Evolutionary conservation across 1,284 basidiomycete genomes (phyloP), one percentile per base, ranked within the genome.

Genomic region (Cutaneotrichosporon cyanovorans): DNA sequence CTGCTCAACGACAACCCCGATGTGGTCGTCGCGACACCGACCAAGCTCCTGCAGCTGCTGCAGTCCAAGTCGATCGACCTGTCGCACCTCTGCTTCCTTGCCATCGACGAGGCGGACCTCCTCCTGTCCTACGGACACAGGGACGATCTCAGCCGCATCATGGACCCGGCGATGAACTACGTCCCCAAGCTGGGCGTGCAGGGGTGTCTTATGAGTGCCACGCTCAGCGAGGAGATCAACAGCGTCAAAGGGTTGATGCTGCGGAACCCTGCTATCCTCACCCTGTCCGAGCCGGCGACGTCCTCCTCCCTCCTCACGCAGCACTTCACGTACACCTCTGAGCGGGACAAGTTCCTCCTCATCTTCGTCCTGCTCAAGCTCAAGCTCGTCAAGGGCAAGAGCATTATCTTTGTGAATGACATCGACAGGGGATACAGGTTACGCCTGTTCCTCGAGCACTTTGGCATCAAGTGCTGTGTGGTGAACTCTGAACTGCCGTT

Each of bases 71-170:
- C 83, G 30, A 42, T 66, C 38, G 55, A 59, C 32, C 51, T 68
- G 14, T 38, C 57, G n/a, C 55, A 59, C 38, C 75, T 98, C 20
- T 85, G 91, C 46, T 86, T 87, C 15, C 80, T 99, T 14, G 87
- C 95, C 18, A 90, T 99, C 51, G 95, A 99, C 68, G 95, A 99
- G 73, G 95, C 95, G 11, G 95, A 99, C 68, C 80, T 99, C 22
- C 87, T 99, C 46, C 77, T 99, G 9, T 96, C 92, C 0, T 98
- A 98, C 66, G 95, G 95, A 5, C 90, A 98, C 63, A 86, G 92
- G 58, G 85, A 88, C 57, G 91, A 96, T 60, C 80, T 97, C 35
- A 81, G 83, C 33, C 79, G 85, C 47, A 86, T 98, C 40, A 82
- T 96, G 56, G 78, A 77, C 42, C 70, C 73, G 0, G 62, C 61